Percentiles rank a stretch among this genome's conserved stretches.
These are phyloP conservation scores for Apiospora rasikravindrae DNA, from an alignment of 2,329 filamentous ascomycete species.

Conservation along the genomic window DNA sequence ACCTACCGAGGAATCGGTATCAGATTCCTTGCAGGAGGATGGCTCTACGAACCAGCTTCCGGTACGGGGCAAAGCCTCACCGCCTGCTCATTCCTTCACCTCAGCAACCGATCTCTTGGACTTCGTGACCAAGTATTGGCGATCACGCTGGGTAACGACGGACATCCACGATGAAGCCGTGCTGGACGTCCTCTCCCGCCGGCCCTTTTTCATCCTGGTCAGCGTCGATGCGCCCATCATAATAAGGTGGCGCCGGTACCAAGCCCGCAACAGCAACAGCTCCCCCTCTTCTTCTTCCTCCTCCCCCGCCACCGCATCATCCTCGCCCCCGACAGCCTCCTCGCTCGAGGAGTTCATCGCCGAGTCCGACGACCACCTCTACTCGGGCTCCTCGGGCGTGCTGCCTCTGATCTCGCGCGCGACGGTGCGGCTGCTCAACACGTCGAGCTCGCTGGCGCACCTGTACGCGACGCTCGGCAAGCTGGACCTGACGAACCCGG, in stretches of 20 bases:
- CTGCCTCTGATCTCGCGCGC: conserved; percentile 81
- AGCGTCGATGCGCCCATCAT: conserved; percentile 89
- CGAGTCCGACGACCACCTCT: conserved; percentile 76
- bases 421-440: conserved; percentile 85
- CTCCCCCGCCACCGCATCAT: conserved; percentile 9
- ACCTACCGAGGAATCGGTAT: neutral
- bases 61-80: conserved; percentile 13
- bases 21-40: neutral
- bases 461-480: conserved; percentile 75
- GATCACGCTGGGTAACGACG: conserved; percentile 82
- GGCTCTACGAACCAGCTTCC: neutral
- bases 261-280: conserved; percentile 42
- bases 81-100: conserved; percentile 54
- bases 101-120: conserved; percentile 74
- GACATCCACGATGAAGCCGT: conserved; percentile 76
- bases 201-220: conserved; percentile 92
- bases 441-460: conserved; percentile 71
- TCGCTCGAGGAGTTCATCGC: conserved; percentile 62
- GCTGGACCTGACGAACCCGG: conserved; percentile 77
- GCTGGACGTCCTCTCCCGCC: conserved; percentile 75
- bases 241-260: conserved; percentile 82
- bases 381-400: conserved; percentile 67
- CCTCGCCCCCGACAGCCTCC: conserved; percentile 27
- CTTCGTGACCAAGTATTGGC: conserved; percentile 86
- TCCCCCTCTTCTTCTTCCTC: neutral